These are phyloP conservation scores for Catharanthus roseus DNA, from an alignment of 257 asterid species.

Conservation along the genomic window DNA sequence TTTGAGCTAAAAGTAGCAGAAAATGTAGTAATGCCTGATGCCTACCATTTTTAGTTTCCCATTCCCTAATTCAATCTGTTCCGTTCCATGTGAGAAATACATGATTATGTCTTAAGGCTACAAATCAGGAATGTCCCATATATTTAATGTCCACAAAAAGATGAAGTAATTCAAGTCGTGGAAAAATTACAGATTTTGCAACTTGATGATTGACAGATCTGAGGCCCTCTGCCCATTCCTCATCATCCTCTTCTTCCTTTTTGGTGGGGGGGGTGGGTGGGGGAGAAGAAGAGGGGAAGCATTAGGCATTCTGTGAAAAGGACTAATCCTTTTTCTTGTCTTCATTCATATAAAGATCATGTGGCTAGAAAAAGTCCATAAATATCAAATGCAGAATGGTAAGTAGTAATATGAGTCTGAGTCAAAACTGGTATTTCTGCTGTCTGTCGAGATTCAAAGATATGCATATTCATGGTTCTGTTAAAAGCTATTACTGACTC, in stretches of 20 bases:
- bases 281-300: too few relatives aligned
- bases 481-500: neutral
- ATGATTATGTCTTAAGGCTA: slow-evolving; percentile 22
- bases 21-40: neutral
- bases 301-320: neutral
- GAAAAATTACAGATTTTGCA: neutral
- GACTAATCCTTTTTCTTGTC: neutral
- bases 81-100: neutral
- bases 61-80: neutral
- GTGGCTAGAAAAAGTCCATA: neutral
- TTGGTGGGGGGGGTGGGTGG: too few relatives aligned
- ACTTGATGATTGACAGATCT: neutral
- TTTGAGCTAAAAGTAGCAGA: neutral
- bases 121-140: slow-evolving; percentile 8
- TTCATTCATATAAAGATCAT: neutral
- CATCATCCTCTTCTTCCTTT: too few relatives aligned
- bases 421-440: neutral
- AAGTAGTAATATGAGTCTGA: neutral
- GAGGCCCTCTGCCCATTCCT: neutral
- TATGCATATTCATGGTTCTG: slow-evolving; percentile 7
- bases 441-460: neutral
- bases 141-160: slow-evolving; percentile 31
- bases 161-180: slow-evolving; percentile 4
- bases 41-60: neutral
- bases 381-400: neutral